phyloP scores from a whole-genome alignment of 768 basidiomycete genomes.

The Leccinum truebloodii region DNA sequence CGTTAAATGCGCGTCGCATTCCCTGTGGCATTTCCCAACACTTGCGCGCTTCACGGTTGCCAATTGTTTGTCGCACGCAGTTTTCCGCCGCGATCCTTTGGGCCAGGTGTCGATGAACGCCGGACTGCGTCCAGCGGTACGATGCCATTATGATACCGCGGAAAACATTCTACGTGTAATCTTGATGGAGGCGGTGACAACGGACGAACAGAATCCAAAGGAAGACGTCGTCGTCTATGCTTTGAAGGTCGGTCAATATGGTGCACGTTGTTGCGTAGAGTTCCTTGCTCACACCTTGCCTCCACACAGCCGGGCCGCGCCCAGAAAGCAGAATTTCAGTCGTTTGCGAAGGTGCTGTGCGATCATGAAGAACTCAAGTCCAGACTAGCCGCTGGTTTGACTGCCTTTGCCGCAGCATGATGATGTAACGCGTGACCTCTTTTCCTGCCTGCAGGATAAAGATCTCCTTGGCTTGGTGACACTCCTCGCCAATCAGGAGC shows the following conservation, averaged over 20 bases:
- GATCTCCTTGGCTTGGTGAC: not conserved
- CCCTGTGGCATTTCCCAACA: not conserved
- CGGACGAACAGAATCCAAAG: constrained; percentile 25
- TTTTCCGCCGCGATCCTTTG: constrained; percentile 70
- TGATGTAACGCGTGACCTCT: constrained; percentile 11
- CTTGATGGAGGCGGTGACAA: constrained; percentile 46
- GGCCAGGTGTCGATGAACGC: constrained; percentile 73
- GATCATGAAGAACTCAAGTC: constrained; percentile 36
- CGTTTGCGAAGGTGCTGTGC: constrained; percentile 49
- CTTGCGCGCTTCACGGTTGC: not conserved
- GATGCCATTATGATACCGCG: constrained; percentile 56
- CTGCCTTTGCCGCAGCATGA: constrained; percentile 8
- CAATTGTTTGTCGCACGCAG: constrained; percentile 32
- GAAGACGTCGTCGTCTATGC: constrained; percentile 61
- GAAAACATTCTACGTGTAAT: constrained; percentile 58
- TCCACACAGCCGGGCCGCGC: constrained; percentile 37
- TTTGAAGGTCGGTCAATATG: constrained; percentile 48
- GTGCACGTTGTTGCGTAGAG: not conserved
- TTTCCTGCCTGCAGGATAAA: not conserved
- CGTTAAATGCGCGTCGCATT: constrained; percentile 15
- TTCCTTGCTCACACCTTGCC: constrained; percentile 1
- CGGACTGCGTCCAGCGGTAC: constrained; percentile 52
- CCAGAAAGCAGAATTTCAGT: constrained; percentile 53
- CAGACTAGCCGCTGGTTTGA: constrained; percentile 4
- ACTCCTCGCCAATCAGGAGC: constrained; percentile 16